Conservation (phyloP, 805 yeast species). For the Kodamaea lidongshanica region DNA sequence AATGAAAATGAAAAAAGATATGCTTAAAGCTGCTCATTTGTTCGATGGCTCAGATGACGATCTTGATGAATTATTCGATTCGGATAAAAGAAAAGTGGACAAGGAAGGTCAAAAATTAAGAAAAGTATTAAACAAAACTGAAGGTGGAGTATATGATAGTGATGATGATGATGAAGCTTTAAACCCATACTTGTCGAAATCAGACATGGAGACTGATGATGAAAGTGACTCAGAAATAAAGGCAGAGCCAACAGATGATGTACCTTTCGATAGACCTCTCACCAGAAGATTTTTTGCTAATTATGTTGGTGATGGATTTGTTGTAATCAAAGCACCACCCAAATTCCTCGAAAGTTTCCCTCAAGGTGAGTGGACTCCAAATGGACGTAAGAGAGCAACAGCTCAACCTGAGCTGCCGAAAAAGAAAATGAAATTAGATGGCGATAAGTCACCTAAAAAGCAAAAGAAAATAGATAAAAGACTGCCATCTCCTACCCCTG, state of each 20-base stretch:
- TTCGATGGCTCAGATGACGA: conserved; percentile 65
- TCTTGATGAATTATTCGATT: conserved; percentile 65
- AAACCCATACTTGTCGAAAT: conserved; percentile 66
- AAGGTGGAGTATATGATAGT: conserved; percentile 82
- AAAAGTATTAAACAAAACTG: conserved; percentile 77
- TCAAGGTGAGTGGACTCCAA: conserved; percentile 80
- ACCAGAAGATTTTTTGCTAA: conserved; percentile 16
- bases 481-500: conserved; percentile 17
- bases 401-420: conserved; percentile 18
- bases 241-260: conserved; percentile 26
- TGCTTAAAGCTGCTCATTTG: conserved; percentile 68
- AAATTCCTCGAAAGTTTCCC: conserved; percentile 62
- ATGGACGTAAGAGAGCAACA: conserved; percentile 33
- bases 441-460: conserved; percentile 23
- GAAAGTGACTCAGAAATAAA: conserved; percentile 46
- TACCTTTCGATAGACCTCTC: conserved; percentile 1
- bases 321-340: conserved; percentile 60
- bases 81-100: conserved; percentile 64
- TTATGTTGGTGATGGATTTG: conserved; percentile 33
- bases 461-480: conserved; percentile 16
- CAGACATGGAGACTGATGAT: conserved; percentile 55
- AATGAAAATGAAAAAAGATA: conserved; percentile 72
- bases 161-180: conserved; percentile 62
- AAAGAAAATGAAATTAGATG: conserved; percentile 38
- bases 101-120: conserved; percentile 85